Base-by-base conservation (phyloP, 2,329 filamentous ascomycete species). In the Alternaria dauci region DNA sequence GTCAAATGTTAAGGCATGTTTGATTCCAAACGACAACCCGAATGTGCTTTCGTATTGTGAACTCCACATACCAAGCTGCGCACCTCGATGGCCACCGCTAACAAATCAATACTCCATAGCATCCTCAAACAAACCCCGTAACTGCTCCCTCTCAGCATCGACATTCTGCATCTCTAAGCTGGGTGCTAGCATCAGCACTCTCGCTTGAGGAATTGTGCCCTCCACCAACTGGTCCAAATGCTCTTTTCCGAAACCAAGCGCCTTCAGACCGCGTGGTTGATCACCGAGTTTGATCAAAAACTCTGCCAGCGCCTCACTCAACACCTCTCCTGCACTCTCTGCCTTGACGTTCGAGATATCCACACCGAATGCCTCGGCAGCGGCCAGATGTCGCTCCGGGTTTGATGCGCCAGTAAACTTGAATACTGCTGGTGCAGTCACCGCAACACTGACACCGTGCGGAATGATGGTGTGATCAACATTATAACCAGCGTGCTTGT, bases 401-500 rank as follows among this genome's bases (percentile, higher is more conserved):
- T 98, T 98, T 1, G 92, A 95, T 1, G 94, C 86, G 0, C 86
- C 94, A 0, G 94, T 99, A 81, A 98, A 98, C 30, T 88, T 89
- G 86, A 98, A 99, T 1, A 98, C 94, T 1, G 94, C 91, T 0
- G 95, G 94, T 0, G 94, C 93, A 0, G 93, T 94, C 7, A 98
- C 94, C 3, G 94, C 95, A 1, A 99, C 95, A 1, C 91, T 94
- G 25, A 99, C 95, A 54, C 95, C 95, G 78, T 99, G 95, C 0
- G 95, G 95, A 73, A 99, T 98, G 71, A 99, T 91, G 9, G 91
- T 88, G 30, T 85, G 77, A 26, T 87, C 80, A 8, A 96, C 88
- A 2, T 89, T 83, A 78, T 99, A 99, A n/a, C 95, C 95, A 0
- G 85, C 79, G 76, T 99, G 95, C 71, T 88, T 89, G 81, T 98